A percentile compares a stretch with the other conserved stretches of the same genome.
Conservation (phyloP, 164 flowering plant species). For the Litsea cubeba region DNA sequence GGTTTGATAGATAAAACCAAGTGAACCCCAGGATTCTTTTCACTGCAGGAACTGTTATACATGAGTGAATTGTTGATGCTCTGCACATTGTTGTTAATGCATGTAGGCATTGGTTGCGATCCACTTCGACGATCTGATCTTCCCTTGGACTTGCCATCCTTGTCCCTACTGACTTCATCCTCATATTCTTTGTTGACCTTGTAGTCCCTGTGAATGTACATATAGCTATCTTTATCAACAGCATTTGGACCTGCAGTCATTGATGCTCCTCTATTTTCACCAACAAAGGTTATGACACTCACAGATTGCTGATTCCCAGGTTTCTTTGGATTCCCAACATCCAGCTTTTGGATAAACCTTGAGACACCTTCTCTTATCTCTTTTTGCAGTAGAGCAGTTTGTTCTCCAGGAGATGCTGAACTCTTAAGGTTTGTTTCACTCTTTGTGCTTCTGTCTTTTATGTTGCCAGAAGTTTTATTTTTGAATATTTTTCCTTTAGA, state of each 20-base stretch:
- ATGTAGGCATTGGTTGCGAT: constrained; percentile 21
- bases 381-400: constrained; percentile 26
- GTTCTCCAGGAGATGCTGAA: constrained; percentile 16
- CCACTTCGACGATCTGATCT: constrained; percentile 9
- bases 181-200: constrained; percentile 48
- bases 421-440: constrained; percentile 16
- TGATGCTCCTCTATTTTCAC: constrained; percentile 79
- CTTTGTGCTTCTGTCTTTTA: constrained; percentile 6
- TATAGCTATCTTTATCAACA: constrained; percentile 29
- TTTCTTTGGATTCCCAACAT: constrained; percentile 20
- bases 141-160: constrained; percentile 32
- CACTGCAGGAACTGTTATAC: constrained; percentile 38
- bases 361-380: constrained; percentile 40
- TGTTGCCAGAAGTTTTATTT: constrained; percentile 7
- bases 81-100: constrained; percentile 63
- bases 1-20: constrained; percentile 4
- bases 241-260: constrained; percentile 47
- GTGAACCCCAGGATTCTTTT: constrained; percentile 63
- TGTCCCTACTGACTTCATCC: constrained; percentile 31
- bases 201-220: constrained; percentile 58
- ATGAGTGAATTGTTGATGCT: constrained; percentile 67
- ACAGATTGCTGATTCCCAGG: constrained; percentile 24
- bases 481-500: constrained; percentile 13
- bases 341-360: constrained; percentile 31
- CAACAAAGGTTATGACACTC: constrained; percentile 53